phyloP scores from a whole-genome alignment of 768 basidiomycete species.

The Chalciporus sphaerocephalus region DNA sequence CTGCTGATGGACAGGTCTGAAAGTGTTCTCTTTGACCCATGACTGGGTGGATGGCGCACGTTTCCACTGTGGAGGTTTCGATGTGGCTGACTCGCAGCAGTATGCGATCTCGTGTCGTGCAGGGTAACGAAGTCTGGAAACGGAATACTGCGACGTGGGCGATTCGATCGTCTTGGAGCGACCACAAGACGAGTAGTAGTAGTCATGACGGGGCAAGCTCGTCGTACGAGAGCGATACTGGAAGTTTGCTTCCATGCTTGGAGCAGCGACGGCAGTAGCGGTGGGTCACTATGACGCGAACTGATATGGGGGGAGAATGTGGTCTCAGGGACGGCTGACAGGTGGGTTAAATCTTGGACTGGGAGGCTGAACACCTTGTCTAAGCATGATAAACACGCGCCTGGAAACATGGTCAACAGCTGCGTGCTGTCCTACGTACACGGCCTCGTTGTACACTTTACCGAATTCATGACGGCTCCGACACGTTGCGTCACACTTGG shows the following conservation, averaged over 20 bases:
- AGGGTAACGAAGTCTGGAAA: conserved; percentile 21
- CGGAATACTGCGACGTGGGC: conserved; percentile 6
- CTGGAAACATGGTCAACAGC: conserved; percentile 17
- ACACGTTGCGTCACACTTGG: conserved; percentile 25
- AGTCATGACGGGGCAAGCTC: conserved; percentile 19
- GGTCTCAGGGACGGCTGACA: conserved; percentile 15
- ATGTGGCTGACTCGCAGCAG: conserved; percentile 11
- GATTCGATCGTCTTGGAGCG: conserved; percentile 24
- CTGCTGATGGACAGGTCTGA: conserved; percentile 40
- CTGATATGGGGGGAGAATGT: conserved; percentile 10
- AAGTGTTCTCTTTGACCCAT: conserved; percentile 48
- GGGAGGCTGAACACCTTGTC: conserved; percentile 23
- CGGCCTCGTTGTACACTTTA: conserved; percentile 24
- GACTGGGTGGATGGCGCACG: conserved; percentile 30
- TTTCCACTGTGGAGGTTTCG: conserved; percentile 23
- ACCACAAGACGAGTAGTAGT: conserved; percentile 10
- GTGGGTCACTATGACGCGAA: conserved; percentile 12
- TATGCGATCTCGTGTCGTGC: conserved; percentile 15
- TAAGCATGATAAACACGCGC: conserved; percentile 32
- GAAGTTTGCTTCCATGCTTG: conserved; percentile 28
- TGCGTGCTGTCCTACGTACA: conserved; percentile 26
- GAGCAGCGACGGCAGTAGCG: conserved; percentile 1
- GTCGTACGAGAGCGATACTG: conserved; percentile 25
- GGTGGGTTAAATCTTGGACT: conserved; percentile 30
- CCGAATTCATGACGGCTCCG: conserved; percentile 13